phyloP scores from a whole-genome alignment of 257 asterid genomes.

The Osmanthus fragrans region DNA sequence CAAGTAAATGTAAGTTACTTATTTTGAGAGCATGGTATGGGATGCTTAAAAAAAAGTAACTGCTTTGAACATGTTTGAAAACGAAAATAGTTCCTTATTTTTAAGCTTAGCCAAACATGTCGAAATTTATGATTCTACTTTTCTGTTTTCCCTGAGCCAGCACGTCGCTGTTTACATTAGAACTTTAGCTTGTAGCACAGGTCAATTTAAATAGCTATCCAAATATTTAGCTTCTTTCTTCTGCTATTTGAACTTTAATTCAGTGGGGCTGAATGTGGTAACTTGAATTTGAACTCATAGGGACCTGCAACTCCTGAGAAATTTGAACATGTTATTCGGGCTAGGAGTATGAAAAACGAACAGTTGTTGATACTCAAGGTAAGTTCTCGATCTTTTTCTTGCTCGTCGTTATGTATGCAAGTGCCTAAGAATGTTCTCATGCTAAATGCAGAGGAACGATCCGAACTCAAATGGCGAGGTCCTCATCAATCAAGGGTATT shows the following conservation, averaged over 20 bases:
- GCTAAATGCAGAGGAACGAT: conserved; percentile 48
- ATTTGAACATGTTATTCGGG: conserved; percentile 50
- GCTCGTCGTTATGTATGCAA: background rate
- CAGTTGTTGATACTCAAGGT: conserved; percentile 53
- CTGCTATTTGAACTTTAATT: no score
- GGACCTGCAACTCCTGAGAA: conserved; percentile 91
- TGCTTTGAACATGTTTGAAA: no score
- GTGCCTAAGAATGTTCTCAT: background rate
- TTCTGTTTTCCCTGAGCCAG: background rate
- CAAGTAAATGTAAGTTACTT: background rate
- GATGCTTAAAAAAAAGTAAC: no score
- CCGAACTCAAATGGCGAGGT: conserved; percentile 42
- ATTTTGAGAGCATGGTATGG: background rate
- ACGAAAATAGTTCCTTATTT: no score
- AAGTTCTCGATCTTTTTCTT: conserved; percentile 9
- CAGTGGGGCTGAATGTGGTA: background rate
- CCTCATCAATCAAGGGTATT: conserved; percentile 16
- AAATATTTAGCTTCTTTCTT: no score
- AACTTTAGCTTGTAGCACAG: no score
- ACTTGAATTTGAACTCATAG: conserved; percentile 33
- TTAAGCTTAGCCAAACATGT: no score
- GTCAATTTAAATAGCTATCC: no score
- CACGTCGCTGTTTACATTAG: no score
- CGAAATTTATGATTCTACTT: background rate
- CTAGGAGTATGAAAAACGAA: conserved; percentile 51